Conservation (phyloP, 2,329 filamentous ascomycete species). For the Didymella exigua region DNA sequence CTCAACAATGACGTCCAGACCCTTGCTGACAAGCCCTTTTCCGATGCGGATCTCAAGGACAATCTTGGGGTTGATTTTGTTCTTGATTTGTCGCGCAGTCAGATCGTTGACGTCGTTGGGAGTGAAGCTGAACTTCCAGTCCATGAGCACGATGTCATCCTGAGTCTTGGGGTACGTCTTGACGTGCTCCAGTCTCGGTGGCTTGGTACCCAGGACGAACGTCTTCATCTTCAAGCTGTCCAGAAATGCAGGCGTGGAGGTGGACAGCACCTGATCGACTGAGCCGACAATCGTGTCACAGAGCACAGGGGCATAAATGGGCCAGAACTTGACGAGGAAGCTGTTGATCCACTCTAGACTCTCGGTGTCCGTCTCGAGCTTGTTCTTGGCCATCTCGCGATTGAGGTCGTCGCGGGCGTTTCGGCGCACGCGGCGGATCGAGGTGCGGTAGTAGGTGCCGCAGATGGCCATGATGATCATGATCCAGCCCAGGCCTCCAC, state of each 20-base stretch:
- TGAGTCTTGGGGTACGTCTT: slow-evolving; percentile 97
- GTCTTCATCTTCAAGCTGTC: slow-evolving; percentile 93
- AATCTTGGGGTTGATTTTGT: slow-evolving; percentile 96
- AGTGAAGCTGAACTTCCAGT: slow-evolving; percentile 99
- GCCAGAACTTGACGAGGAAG: slow-evolving; percentile 98
- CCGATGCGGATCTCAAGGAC: slow-evolving; percentile 93
- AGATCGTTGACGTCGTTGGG: slow-evolving; percentile 93
- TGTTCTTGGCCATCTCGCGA: slow-evolving; percentile 84
- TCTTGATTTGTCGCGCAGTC: slow-evolving; percentile 86
- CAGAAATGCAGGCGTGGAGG: slow-evolving; percentile 86
- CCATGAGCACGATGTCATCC: slow-evolving; percentile 96
- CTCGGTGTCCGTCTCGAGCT: slow-evolving; percentile 86
- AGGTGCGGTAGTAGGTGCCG: slow-evolving; percentile 95
- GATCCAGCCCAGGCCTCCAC: slow-evolving; percentile 91
- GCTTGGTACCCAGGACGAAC: slow-evolving; percentile 93
- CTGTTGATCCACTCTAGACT: slow-evolving; percentile 99
- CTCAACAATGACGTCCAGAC: slow-evolving; percentile 95
- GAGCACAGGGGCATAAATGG: slow-evolving; percentile 93
- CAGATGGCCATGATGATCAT: slow-evolving; percentile 91
- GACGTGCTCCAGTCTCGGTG: slow-evolving; percentile 94
- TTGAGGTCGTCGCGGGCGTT: slow-evolving; percentile 96
- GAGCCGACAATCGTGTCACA: slow-evolving; percentile 90
- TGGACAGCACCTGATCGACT: slow-evolving; percentile 94
- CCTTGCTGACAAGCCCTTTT: slow-evolving; percentile 96
- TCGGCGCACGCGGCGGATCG: slow-evolving; percentile 86